These are phyloP conservation scores for Chloris gayana DNA, from an alignment of 176 grass and related monocot species.

Conservation along the genomic window DNA sequence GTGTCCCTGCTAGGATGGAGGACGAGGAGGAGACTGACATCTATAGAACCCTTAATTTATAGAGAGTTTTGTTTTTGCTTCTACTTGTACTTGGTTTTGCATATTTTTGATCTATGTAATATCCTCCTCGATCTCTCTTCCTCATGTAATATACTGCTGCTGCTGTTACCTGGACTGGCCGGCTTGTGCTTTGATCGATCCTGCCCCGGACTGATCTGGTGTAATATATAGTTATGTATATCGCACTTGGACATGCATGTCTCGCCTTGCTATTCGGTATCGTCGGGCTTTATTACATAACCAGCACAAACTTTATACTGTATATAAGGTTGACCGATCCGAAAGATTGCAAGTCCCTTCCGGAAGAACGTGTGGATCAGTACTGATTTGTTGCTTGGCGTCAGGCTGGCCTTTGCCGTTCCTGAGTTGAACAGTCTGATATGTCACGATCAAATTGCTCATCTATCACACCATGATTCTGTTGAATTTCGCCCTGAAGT, in stretches of 20 bases:
- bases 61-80: constrained; percentile 44
- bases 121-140: background rate
- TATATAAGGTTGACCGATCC: too few relatives aligned
- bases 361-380: too few relatives aligned
- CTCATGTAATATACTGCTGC: constrained; percentile 43
- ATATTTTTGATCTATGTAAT: constrained; percentile 40
- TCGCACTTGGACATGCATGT: constrained; percentile 2
- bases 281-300: background rate
- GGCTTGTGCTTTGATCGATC: constrained; percentile 37
- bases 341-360: too few relatives aligned
- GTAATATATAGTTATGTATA: constrained; percentile 43
- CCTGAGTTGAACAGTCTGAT: too few relatives aligned
- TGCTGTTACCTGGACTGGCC: constrained; percentile 16
- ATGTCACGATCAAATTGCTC: too few relatives aligned
- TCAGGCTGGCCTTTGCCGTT: too few relatives aligned
- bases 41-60: constrained; percentile 62
- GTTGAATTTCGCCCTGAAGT: too few relatives aligned
- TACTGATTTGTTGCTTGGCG: too few relatives aligned
- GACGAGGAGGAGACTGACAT: constrained; percentile 50
- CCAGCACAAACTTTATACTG: too few relatives aligned
- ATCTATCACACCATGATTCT: too few relatives aligned
- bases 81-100: background rate
- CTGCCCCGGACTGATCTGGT: constrained; percentile 10
- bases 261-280: background rate
- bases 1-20: constrained; percentile 3